phyloP scores from a whole-genome alignment of 164 flowering plant genomes.

The Umbilicus rupestris region DNA sequence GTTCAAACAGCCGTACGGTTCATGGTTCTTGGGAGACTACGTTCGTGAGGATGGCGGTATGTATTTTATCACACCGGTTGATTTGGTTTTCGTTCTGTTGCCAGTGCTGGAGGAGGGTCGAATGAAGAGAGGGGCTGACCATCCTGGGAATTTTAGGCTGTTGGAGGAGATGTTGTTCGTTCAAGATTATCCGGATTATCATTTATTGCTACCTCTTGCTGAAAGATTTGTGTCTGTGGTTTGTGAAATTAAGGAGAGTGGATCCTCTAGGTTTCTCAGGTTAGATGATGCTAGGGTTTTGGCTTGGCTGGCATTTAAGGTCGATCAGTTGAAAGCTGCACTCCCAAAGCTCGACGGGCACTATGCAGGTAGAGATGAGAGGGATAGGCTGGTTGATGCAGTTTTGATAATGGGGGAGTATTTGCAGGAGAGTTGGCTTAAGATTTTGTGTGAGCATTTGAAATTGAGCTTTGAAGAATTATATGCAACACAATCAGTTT shows the following conservation, averaged over 20 bases:
- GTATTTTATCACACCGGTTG: conserved; percentile 80
- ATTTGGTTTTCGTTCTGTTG: conserved; percentile 81
- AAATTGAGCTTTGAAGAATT: background rate
- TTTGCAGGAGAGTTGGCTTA: conserved; percentile 76
- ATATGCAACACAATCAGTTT: background rate
- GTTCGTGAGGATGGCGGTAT: conserved; percentile 83
- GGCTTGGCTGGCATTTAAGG: conserved; percentile 76
- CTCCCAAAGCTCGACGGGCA: background rate
- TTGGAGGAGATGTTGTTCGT: conserved; percentile 79
- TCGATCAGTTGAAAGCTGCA: background rate
- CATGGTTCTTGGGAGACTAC: conserved; percentile 92
- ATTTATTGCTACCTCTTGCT: conserved; percentile 39
- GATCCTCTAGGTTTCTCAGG: conserved; percentile 66
- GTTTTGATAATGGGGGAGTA: conserved; percentile 76
- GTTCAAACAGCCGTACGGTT: conserved; percentile 74
- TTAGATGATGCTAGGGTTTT: conserved; percentile 79
- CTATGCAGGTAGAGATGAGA: background rate
- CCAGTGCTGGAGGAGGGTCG: conserved; percentile 93
- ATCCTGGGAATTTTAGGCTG: conserved; percentile 80
- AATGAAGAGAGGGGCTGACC: conserved; percentile 79
- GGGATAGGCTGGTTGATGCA: conserved; percentile 50
- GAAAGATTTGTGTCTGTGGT: conserved; percentile 66
- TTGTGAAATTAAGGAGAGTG: conserved; percentile 83
- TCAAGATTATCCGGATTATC: conserved; percentile 71
- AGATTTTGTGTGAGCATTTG: conserved; percentile 42